Evolutionary conservation across 2,329 filamentous ascomycete genomes (phyloP).

Genomic region (Penicillium olsonii): DNA sequence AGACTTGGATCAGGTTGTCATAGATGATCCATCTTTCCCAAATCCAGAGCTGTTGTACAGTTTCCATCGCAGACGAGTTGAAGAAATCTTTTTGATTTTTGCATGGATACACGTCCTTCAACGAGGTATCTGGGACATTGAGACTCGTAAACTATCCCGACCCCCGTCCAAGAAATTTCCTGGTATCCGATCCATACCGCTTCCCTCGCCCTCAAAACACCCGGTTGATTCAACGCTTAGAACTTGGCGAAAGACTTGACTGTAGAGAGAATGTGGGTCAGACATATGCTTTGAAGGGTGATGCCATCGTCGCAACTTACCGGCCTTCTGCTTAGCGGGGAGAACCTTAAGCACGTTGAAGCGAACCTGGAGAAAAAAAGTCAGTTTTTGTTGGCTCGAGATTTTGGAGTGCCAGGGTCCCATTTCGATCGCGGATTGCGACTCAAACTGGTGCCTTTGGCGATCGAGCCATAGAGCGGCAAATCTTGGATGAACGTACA

Average conservation of each 20-base stretch:
- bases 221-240: conserved; percentile 59
- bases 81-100: conserved; percentile 42
- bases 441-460: not conserved
- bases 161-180: conserved; percentile 36
- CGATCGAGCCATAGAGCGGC: not conserved
- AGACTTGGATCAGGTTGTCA: conserved; percentile 19
- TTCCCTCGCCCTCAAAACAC: conserved; percentile 39
- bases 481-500: conserved; percentile 62
- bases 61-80: conserved; percentile 33
- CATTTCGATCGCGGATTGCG: not conserved
- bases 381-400: conserved; percentile 16
- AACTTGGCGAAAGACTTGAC: conserved; percentile 99
- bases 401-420: not conserved
- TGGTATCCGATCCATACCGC: conserved; percentile 42
- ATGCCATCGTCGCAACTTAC: not conserved
- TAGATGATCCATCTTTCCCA: conserved; percentile 9
- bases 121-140: conserved; percentile 45
- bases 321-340: conserved; percentile 58
- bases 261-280: conserved; percentile 36
- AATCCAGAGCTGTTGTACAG: conserved; percentile 25
- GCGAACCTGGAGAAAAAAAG: conserved; percentile 66
- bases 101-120: conserved; percentile 43
- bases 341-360: conserved; percentile 99
- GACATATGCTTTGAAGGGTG: not conserved
- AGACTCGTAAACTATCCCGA: conserved; percentile 44